Conservation (phyloP, 2,329 filamentous ascomycete species). For the Amphichorda felina region DNA sequence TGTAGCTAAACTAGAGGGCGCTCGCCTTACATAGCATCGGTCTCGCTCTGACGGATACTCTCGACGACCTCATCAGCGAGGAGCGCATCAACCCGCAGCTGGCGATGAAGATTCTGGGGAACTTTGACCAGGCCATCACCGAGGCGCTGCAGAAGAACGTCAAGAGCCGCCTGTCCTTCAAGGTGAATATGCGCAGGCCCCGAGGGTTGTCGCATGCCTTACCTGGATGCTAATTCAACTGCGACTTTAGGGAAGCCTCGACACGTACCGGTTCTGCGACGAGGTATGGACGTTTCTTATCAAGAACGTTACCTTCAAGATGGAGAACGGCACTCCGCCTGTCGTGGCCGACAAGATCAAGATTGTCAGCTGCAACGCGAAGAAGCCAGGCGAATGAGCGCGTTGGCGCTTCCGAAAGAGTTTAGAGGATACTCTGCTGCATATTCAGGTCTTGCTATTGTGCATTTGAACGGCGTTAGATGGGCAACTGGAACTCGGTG, state of each 20-base stretch:
- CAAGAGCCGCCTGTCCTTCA: conserved; percentile 84
- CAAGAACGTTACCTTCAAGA: conserved; percentile 97
- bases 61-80: conserved; percentile 91
- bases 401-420: no score
- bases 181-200: conserved; percentile 52
- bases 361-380: conserved; percentile 96
- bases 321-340: conserved; percentile 64
- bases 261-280: conserved; percentile 98
- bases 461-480: no score
- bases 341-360: conserved; percentile 88
- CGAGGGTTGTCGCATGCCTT: neutral
- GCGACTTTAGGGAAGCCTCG: conserved; percentile 66
- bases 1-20: conserved; percentile 7
- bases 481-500: no score
- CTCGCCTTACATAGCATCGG: conserved; percentile 58
- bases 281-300: conserved; percentile 99
- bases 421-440: no score
- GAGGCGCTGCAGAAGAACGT: conserved; percentile 88
- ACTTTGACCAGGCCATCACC: conserved; percentile 89
- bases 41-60: conserved; percentile 84
- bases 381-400: conserved; percentile 38
- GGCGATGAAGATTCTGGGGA: conserved; percentile 93
- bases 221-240: neutral
- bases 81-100: conserved; percentile 95
- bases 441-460: no score